phyloP scores from a whole-genome alignment of 768 basidiomycete species.

The Auriculariales sp. region DNA sequence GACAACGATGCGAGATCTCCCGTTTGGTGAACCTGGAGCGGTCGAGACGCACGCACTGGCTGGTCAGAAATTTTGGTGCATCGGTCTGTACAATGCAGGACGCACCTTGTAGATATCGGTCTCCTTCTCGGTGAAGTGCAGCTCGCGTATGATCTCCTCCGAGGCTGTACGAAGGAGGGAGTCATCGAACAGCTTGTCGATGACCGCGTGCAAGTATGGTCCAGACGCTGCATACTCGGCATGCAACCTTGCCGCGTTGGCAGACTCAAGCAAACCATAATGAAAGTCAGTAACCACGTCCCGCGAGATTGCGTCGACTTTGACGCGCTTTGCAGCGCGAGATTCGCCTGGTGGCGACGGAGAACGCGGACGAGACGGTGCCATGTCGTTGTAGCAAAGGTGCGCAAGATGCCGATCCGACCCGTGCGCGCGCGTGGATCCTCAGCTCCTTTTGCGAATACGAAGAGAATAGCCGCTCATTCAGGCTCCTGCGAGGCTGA shows the following conservation, averaged over 20 bases:
- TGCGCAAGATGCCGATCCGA: too few relatives aligned
- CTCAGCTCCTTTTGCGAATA: too few relatives aligned
- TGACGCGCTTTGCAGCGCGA: slow-evolving; percentile 5
- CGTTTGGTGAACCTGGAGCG: slow-evolving; percentile 77
- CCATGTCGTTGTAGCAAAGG: not conserved
- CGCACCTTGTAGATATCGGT: slow-evolving; percentile 94
- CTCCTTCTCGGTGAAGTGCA: slow-evolving; percentile 85
- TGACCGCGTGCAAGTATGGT: slow-evolving; percentile 74
- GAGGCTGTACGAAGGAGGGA: slow-evolving; percentile 67
- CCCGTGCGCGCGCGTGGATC: too few relatives aligned
- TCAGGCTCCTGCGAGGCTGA: too few relatives aligned
- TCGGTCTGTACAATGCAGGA: not conserved
- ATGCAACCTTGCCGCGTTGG: slow-evolving; percentile 40
- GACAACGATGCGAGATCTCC: slow-evolving; percentile 90
- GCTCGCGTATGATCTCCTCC: slow-evolving; percentile 66
- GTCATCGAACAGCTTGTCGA: slow-evolving; percentile 73
- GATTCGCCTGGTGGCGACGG: not conserved
- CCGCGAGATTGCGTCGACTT: not conserved
- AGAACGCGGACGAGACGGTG: not conserved
- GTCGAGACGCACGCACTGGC: too few relatives aligned
- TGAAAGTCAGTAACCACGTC: slow-evolving; percentile 24
- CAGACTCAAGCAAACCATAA: slow-evolving; percentile 39
- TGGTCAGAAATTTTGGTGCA: too few relatives aligned
- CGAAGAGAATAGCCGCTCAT: too few relatives aligned
- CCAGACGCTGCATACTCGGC: slow-evolving; percentile 37